Base-by-base conservation (phyloP, 495 filamentous ascomycete genomes). In the Filosporella fistucella region DNA sequence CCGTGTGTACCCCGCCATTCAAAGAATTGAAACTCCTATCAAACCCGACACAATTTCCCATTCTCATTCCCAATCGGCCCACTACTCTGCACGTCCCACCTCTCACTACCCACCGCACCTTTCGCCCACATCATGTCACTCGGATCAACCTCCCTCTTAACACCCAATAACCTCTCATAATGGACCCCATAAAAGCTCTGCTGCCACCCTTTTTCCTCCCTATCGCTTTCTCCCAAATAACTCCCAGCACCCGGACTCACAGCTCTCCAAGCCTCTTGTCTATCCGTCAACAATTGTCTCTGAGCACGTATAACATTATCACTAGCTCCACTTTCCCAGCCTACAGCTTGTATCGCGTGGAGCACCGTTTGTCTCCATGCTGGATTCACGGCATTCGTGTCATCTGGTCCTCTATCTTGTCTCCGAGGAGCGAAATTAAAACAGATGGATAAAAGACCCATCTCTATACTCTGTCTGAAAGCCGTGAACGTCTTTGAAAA, bases 31-130 rank as follows among this genome's bases (percentile, higher is more conserved):
- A n/a, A n/a, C n/a, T n/a, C n/a, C n/a, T n/a, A n/a, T 42, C 20
- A 52, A 39, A 45, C 23, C 20, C 26, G 12, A 36, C 54, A 56
- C 7, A 56, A 30, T 28, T 25, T 42, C 23, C 54, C 54, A 52
- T 56, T 52, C 23, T 40, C 48, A 48, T 33, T 41, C 0, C 20
- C 29, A 4, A 49, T 14, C 13, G 16, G 28, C 48, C 35, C 24
- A 2, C 12, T 17, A 0, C 21, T 51, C 11, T 21, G 2, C 0
- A 45, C 40, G 11, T 45, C 12, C 79, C 79, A 84, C n/a, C 63
- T 64, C 37, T 85, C 83, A 49, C 76, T 80, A 1, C 82, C 81
- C 2, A 86, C 82, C 8, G 73, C 80, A 2, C 73, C 76, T 14
- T 52, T 60, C 22, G 72, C 81, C 62, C 77, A 86, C 38, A 86